Evolutionary conservation across 768 basidiomycete species (phyloP), one percentile per base, ranked within the genome.

Genomic region (Tephrocybe sp.): DNA sequence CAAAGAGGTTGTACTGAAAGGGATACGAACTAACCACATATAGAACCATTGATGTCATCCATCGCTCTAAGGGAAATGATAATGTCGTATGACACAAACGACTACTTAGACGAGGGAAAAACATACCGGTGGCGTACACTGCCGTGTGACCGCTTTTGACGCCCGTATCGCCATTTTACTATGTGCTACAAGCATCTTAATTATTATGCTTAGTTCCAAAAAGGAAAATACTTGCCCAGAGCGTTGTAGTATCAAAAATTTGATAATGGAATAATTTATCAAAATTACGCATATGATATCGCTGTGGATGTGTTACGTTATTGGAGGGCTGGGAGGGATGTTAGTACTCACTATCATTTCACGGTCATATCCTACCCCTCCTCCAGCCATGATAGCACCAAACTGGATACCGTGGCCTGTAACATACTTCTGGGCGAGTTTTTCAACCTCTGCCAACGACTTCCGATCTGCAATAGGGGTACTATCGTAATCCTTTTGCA

Each of bases 341-440:
- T n/a, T n/a, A 6, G 32, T 6, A 52, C 51, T 2, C n/a, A 52
- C 51, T 27, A 52, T 40, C 26, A 52, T 28, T 9, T 27, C 34
- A 15, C 51, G 51, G 24, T 47, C 51, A 9, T 28, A 52, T 13
- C 31, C 44, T 8, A 47, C 15, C 2, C 45, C 45, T 19, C 8
- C 25, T 18, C 45, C 45, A 8, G 51, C 51, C 51, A 52, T 52
- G 18, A 47, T 19, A 21, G 45, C 51, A 32, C 25, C 13, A n/a
- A 24, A 40, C 2, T 12, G 5, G 22, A 49, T 49, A 21, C 32
- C 18, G 25, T 49, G 47, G 11, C 39, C 6, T 22, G 11, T 36
- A 8, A 47, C 13, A 32, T 52, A 52, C 15, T 47, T 19, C 9
- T 40, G 37, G 25, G 47, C 39, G 16, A 40, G 45, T n/a, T 21